These are phyloP conservation scores for Aspergillus spinulosporus DNA, from an alignment of 2,329 filamentous ascomycete species.

Conservation along the genomic window DNA sequence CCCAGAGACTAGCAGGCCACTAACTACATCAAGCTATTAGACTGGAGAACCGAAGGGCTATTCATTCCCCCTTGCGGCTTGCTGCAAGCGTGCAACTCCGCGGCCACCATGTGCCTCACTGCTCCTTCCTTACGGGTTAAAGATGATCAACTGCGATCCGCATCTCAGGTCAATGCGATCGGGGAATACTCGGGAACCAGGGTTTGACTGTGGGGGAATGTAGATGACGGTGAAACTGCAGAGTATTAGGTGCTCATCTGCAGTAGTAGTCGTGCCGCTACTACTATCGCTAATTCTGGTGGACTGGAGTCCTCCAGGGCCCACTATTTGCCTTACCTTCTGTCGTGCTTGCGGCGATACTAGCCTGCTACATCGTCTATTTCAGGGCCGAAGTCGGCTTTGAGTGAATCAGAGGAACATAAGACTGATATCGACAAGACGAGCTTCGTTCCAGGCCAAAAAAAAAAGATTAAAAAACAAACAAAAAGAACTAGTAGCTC, in stretches of 20 bases:
- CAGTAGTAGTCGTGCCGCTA: no score
- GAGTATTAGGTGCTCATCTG: no score
- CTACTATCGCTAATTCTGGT: no score
- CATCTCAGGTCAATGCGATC: not conserved
- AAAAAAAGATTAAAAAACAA: not conserved
- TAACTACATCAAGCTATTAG: not conserved
- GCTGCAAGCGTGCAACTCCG: not conserved
- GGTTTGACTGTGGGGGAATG: not conserved
- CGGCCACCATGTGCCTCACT: not conserved
- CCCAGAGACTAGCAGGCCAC: not conserved
- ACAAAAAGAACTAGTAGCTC: not conserved
- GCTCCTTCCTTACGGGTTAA: not conserved
- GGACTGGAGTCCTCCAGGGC: not conserved
- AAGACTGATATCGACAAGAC: no score
- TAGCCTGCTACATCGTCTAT: not conserved
- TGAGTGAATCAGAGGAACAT: no score
- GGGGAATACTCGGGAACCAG: not conserved
- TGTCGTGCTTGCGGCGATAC: not conserved
- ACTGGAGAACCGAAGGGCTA: not conserved
- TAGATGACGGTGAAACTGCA: not conserved
- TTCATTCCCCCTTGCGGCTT: not conserved
- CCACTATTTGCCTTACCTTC: not conserved
- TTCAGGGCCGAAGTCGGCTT: not conserved
- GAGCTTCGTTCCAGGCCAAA: no score
- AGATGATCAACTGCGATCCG: not conserved